A percentile compares a stretch with the other conserved stretches of the same genome.
Evolutionary conservation across 2,329 filamentous ascomycete genomes (phyloP).

Genomic region (Trichoderma cornu-damae): DNA sequence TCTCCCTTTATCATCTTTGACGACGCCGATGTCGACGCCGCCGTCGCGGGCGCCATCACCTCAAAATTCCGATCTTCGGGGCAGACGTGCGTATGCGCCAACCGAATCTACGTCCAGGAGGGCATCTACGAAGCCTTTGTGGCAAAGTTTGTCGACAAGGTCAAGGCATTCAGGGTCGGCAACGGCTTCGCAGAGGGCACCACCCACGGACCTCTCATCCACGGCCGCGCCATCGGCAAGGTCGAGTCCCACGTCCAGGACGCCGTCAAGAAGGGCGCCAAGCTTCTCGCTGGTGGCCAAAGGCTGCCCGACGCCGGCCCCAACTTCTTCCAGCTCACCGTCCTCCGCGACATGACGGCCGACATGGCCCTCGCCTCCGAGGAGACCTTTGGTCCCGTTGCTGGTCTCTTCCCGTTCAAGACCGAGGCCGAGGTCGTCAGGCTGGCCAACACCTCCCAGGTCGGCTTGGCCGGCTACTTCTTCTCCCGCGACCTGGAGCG

Average conservation of each 20-base stretch:
- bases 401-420: conserved; percentile 81
- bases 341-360: conserved; percentile 77
- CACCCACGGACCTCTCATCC: conserved; percentile 80
- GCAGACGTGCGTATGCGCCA: conserved; percentile 91
- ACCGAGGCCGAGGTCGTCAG: conserved; percentile 83
- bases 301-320: conserved; percentile 66
- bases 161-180: conserved; percentile 69
- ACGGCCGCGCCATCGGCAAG: conserved; percentile 74
- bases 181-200: conserved; percentile 64
- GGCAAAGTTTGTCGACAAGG: conserved; percentile 63
- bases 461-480: conserved; percentile 92
- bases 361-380: conserved; percentile 81
- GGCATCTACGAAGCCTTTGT: conserved; percentile 74
- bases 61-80: conserved; percentile 93
- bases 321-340: conserved; percentile 88
- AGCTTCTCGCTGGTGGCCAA: conserved; percentile 69
- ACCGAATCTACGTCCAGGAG: conserved; percentile 73
- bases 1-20: conserved; percentile 97
- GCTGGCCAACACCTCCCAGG: conserved; percentile 74
- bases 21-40: conserved; percentile 81
- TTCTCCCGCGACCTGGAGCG: conserved; percentile 64
- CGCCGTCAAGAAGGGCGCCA: conserved; percentile 70
- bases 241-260: conserved; percentile 76
- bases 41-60: conserved; percentile 74
- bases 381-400: conserved; percentile 94